phyloP scores from a whole-genome alignment of 1,139 yeast genomes.

The Saccharomycopsis crataegensis region DNA sequence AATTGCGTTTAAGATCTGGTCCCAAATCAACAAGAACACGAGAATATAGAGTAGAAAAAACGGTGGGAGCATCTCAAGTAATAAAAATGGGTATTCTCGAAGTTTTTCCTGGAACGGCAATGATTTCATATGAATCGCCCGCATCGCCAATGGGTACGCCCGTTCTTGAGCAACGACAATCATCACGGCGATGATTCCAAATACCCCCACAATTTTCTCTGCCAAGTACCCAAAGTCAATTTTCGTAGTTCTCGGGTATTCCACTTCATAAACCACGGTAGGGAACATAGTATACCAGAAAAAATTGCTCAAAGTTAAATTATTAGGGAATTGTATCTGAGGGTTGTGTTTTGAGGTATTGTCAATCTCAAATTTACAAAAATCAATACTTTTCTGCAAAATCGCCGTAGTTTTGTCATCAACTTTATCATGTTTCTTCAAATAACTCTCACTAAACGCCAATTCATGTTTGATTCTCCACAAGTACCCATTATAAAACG shows the following conservation, averaged over 20 bases:
- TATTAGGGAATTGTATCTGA: conserved; percentile 48
- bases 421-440: conserved; percentile 25
- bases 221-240: conserved; percentile 66
- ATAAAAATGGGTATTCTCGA: conserved; percentile 47
- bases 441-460: conserved; percentile 34
- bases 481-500: conserved; percentile 80
- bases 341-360: conserved; percentile 31
- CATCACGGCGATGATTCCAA: conserved; percentile 84
- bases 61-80: conserved; percentile 75
- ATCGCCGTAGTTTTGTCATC: conserved; percentile 24
- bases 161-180: conserved; percentile 70
- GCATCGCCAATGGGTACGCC: conserved; percentile 68
- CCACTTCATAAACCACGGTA: conserved; percentile 73
- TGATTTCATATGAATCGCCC: conserved; percentile 45
- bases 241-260: conserved; percentile 65
- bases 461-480: conserved; percentile 62
- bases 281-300: conserved; percentile 85
- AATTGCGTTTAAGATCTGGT: conserved; percentile 76
- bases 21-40: conserved; percentile 90
- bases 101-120: conserved; percentile 41
- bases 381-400: conserved; percentile 43
- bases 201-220: conserved; percentile 69
- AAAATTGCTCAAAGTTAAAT: conserved; percentile 59
- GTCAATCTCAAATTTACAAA: conserved; percentile 56
- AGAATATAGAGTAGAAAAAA: conserved; percentile 67